These are phyloP conservation scores for Huntiella bhutanensis DNA, from an alignment of 2,329 filamentous ascomycete species.

Conservation along the genomic window DNA sequence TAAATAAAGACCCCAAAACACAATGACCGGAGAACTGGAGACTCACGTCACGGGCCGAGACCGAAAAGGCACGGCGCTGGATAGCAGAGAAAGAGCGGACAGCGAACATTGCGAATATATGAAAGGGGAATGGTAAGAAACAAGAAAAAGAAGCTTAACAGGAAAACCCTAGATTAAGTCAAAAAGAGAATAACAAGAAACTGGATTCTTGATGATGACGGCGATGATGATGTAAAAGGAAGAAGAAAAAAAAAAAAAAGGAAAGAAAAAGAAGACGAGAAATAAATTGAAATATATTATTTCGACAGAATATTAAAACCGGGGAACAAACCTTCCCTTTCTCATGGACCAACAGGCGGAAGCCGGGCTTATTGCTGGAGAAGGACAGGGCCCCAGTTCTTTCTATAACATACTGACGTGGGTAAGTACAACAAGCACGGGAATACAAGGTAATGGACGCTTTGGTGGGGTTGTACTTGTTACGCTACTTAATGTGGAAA, in stretches of 20 bases:
- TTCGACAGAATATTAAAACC: no score
- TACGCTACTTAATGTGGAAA: no score
- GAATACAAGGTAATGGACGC: no score
- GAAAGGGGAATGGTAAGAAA: slow-evolving; percentile 12
- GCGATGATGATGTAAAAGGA: not conserved
- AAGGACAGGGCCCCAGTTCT: not conserved
- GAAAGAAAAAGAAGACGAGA: not conserved
- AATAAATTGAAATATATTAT: not conserved
- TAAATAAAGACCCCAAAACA: not conserved
- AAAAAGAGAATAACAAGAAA: slow-evolving; percentile 4
- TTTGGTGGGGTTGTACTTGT: no score
- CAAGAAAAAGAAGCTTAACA: slow-evolving; percentile 11
- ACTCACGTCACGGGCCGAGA: slow-evolving; percentile 52
- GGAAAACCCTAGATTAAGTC: not conserved
- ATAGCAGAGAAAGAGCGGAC: slow-evolving; percentile 30
- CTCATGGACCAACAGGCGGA: not conserved
- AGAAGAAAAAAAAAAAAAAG: slow-evolving; percentile 4
- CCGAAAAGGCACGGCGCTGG: slow-evolving; percentile 67
- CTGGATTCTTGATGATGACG: slow-evolving; percentile 8
- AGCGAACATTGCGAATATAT: slow-evolving; percentile 46
- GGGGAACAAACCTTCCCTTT: no score
- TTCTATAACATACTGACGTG: no score
- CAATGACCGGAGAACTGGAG: not conserved
- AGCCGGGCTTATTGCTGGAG: not conserved
- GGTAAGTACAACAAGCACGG: no score